Evolutionary conservation across 1,284 basidiomycete species (phyloP), one percentile per base, ranked within the genome.

Genomic region (Malassezia psittaci): DNA sequence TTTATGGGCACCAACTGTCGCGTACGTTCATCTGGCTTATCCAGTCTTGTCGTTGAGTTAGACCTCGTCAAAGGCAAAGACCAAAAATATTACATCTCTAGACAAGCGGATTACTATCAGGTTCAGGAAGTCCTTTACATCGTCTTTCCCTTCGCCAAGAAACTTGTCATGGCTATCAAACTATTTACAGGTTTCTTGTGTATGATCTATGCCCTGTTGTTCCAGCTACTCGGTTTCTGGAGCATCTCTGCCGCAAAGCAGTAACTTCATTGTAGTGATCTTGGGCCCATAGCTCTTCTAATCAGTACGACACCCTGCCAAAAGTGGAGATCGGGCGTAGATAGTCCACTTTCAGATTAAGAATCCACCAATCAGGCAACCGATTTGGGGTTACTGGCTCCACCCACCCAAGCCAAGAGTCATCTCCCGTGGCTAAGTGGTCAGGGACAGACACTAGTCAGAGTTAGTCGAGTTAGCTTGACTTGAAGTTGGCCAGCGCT

Each of bases 71-170:
- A 64, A 1, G 66, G 67, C 9, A 62, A 60, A 18, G 70, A 74
- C 40, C 66, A 65, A 15, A 65, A 66, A 50, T 67, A 67, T 55
- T 74, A 74, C 60, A 40, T 74, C 51, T 61, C 67, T 55, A 55
- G 64, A 15, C 72, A 74, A 46, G 53, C 69, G 40, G 72, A 74
- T 48, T 52, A 65, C 12, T 74, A 74, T 36, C 11, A 45, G 11
- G 13, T 52, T 6, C 55, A 57, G 51, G 50, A 57, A 16, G 13
- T 48, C 15, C 10, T 33, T 11, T 13, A 18, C 35, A 49, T 41
- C 1, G 2, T 54, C n/a, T 13, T 24, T n/a, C 47, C 36, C 16
- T 39, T 12, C 16, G 12, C 32, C 35, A 11, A 29, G 18, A 13
- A 34, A 6, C 29, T 57, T 18, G 38, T 43, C n/a, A 9, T 15